Evolutionary conservation across 805 yeast species (phyloP).

Genomic region (Maudiozyma barnettii): DNA sequence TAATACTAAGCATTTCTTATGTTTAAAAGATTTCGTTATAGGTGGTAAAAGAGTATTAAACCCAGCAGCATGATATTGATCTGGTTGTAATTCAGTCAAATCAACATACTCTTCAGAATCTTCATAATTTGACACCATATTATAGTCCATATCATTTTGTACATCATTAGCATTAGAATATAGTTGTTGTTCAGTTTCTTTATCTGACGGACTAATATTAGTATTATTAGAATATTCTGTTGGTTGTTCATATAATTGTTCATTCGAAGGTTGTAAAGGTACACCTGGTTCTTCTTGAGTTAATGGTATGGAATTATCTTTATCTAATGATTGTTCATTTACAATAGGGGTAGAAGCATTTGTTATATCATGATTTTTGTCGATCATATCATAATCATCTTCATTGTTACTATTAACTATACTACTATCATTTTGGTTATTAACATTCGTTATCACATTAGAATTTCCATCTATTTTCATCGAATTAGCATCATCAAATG

Average conservation of each 20-base stretch:
- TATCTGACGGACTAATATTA: background rate
- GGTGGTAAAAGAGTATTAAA: slow-evolving; percentile 59
- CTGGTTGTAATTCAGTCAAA: slow-evolving; percentile 57
- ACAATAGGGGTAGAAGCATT: background rate
- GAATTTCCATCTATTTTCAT: background rate
- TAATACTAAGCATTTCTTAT: slow-evolving; percentile 76
- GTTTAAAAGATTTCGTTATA: slow-evolving; percentile 35
- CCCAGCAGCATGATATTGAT: slow-evolving; percentile 56
- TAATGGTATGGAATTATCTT: background rate
- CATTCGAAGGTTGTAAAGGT: too few relatives aligned
- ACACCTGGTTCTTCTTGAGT: background rate
- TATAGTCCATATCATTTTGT: slow-evolving; percentile 7
- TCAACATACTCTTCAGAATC: slow-evolving; percentile 39
- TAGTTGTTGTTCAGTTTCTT: background rate
- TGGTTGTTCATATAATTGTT: background rate
- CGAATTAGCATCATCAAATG: background rate
- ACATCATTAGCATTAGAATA: slow-evolving; percentile 1
- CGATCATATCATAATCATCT: slow-evolving; percentile 12
- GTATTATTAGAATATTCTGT: background rate
- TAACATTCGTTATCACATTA: background rate
- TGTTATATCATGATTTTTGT: slow-evolving; percentile 1
- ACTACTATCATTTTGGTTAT: background rate
- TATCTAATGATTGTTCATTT: too few relatives aligned
- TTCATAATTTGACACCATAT: slow-evolving; percentile 8
- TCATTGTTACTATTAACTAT: background rate